Evolutionary conservation across 1,284 basidiomycete species (phyloP).

Genomic region (Ceratobasidium sp.): DNA sequence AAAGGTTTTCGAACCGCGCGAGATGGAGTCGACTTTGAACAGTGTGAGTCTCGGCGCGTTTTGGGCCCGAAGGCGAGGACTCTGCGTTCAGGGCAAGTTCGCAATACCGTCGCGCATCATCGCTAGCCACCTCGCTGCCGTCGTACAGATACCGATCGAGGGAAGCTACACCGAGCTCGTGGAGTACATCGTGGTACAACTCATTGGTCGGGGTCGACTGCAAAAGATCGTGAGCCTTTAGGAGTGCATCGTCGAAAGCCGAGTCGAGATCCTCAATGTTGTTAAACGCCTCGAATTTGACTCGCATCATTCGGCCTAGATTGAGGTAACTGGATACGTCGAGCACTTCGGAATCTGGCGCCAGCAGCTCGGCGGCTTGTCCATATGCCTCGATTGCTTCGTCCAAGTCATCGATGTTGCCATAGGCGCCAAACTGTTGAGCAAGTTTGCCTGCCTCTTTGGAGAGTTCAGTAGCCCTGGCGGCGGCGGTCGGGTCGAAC

Average conservation of each 20-base stretch:
- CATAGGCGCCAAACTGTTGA: slow-evolving; percentile 7
- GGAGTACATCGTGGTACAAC: slow-evolving; percentile 5
- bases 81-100: background rate
- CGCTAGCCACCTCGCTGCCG: background rate
- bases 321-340: slow-evolving; percentile 17
- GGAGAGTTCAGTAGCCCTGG: background rate
- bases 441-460: slow-evolving; percentile 4
- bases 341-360: background rate
- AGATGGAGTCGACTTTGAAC: slow-evolving; percentile 18
- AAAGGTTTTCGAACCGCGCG: slow-evolving; percentile 19
- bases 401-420: slow-evolving; percentile 24
- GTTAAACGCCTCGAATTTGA: slow-evolving; percentile 31
- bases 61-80: background rate
- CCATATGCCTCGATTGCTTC: slow-evolving; percentile 28
- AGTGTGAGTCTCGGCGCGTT: background rate
- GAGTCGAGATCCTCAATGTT: slow-evolving; percentile 17
- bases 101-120: slow-evolving; percentile 15
- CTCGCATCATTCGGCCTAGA: slow-evolving; percentile 29
- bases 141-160: slow-evolving; percentile 23
- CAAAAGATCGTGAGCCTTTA: slow-evolving; percentile 12
- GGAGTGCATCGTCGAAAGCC: slow-evolving; percentile 21
- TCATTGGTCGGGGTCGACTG: background rate
- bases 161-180: slow-evolving; percentile 15
- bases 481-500: background rate
- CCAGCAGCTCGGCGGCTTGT: slow-evolving; percentile 1